These are phyloP conservation scores for Arachis monticola DNA, from an alignment of 331 rosid genomes.

Conservation along the genomic window DNA sequence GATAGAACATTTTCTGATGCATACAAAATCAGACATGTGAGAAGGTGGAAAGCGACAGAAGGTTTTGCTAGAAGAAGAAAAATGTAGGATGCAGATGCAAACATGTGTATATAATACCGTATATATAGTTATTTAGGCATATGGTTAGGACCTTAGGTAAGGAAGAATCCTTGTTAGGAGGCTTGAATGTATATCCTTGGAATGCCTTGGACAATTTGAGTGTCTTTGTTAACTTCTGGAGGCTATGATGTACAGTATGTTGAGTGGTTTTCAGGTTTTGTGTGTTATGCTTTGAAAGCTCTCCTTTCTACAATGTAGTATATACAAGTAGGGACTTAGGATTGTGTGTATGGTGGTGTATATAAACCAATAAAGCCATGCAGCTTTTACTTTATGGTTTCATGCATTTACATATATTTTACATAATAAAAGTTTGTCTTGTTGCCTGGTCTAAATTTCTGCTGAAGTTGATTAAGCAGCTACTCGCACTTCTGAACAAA, in stretches of 20 bases:
- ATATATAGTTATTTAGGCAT: conserved; percentile 22
- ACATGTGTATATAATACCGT: conserved; percentile 15
- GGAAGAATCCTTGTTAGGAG: conserved; percentile 9
- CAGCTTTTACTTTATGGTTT: background rate
- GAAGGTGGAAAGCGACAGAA: background rate
- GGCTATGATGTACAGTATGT: conserved; percentile 57
- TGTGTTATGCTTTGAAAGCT: conserved; percentile 19
- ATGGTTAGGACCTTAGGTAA: conserved; percentile 21
- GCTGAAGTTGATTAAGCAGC: background rate
- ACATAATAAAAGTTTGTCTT: too few relatives aligned
- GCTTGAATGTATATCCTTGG: conserved; percentile 33
- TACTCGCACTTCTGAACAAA: background rate
- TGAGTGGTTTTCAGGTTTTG: conserved; percentile 51
- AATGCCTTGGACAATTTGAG: conserved; percentile 36
- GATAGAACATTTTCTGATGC: conserved; percentile 25
- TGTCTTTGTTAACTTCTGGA: conserved; percentile 38
- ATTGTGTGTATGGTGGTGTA: conserved; percentile 31
- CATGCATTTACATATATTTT: conserved; percentile 1
- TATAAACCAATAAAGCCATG: conserved; percentile 38
- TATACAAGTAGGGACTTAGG: conserved; percentile 26
- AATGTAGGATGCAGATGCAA: conserved; percentile 34
- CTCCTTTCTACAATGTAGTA: conserved; percentile 26
- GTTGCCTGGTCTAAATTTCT: too few relatives aligned
- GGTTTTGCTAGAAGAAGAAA: conserved; percentile 28
- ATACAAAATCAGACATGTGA: background rate